phyloP scores from a whole-genome alignment of 129 eudicot species.

The Kitagawia praeruptora region DNA sequence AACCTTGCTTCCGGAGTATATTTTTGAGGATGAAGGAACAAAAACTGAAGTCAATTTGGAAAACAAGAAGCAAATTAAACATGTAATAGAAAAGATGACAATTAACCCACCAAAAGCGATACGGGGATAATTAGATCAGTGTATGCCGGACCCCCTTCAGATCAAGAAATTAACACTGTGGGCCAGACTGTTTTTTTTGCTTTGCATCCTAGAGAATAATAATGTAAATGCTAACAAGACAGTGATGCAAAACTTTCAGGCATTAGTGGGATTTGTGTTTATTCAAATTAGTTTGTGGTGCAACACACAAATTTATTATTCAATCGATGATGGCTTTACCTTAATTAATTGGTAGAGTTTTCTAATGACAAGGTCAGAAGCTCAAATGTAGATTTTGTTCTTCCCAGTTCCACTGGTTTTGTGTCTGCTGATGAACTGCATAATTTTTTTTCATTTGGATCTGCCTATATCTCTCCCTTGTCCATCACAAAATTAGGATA shows the following conservation, averaged over 20 bases:
- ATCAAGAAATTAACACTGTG: neutral
- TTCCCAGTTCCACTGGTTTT: neutral
- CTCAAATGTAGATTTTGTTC: neutral
- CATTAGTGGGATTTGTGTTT: neutral
- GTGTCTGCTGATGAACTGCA: no score
- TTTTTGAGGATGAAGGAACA: neutral
- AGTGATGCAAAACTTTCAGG: no score
- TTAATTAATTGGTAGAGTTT: neutral
- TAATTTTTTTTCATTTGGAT: no score
- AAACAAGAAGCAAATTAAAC: neutral
- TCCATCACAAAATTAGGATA: no score
- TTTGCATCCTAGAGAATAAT: neutral
- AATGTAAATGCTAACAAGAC: no score
- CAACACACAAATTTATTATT: neutral
- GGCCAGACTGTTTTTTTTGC: neutral
- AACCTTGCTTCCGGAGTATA: no score
- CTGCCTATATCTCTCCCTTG: neutral
- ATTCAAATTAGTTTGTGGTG: neutral
- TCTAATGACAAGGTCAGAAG: neutral
- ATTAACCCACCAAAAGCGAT: neutral
- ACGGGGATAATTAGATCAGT: neutral
- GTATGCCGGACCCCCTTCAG: neutral
- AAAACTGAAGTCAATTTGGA: neutral
- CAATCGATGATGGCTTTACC: neutral
- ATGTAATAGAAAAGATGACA: neutral